Percentiles rank a stretch among this genome's conserved stretches.
Evolutionary conservation across 192 early-diverging fungal species (phyloP).

Genomic region (Coemansia sp.): DNA sequence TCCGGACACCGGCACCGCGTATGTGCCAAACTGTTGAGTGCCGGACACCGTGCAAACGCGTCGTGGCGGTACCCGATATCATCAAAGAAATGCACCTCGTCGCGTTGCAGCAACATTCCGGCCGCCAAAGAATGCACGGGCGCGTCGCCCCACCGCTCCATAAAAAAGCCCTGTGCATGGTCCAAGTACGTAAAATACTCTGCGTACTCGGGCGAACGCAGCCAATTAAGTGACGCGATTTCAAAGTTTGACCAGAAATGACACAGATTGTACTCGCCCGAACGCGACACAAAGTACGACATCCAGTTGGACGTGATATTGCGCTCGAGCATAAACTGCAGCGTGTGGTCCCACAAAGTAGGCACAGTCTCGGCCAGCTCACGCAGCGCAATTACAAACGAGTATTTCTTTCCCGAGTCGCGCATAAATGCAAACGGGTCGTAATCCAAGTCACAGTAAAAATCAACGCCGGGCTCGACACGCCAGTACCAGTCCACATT

Average conservation of each 20-base stretch:
- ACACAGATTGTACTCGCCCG: conserved; percentile 62
- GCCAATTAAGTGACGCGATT: conserved; percentile 65
- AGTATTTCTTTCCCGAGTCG: conserved; percentile 70
- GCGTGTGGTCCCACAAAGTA: conserved; percentile 53
- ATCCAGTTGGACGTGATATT: conserved; percentile 38
- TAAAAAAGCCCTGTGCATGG: conserved; percentile 66
- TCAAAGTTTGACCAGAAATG: conserved; percentile 86
- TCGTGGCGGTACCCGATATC: conserved; percentile 68
- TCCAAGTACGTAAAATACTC: conserved; percentile 68
- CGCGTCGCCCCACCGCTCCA: conserved; percentile 80
- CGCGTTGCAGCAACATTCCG: conserved; percentile 50
- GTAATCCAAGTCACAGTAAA: conserved; percentile 75
- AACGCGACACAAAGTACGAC: conserved; percentile 31
- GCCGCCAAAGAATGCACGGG: conserved; percentile 71
- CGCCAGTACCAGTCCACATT: conserved; percentile 86
- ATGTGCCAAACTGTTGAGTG: no score
- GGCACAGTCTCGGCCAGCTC: conserved; percentile 57
- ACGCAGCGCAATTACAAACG: conserved; percentile 57
- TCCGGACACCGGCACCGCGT: conserved; percentile 34
- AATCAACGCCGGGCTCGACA: conserved; percentile 80
- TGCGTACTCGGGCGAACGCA: conserved; percentile 57
- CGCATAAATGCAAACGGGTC: conserved; percentile 83
- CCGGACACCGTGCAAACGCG: conserved; percentile 36
- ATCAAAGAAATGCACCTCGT: conserved; percentile 69
- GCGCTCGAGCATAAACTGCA: conserved; percentile 36